Evolutionary conservation across 371 early-diverging fungal genomes (phyloP).

Genomic region (Circinella umbellata): DNA sequence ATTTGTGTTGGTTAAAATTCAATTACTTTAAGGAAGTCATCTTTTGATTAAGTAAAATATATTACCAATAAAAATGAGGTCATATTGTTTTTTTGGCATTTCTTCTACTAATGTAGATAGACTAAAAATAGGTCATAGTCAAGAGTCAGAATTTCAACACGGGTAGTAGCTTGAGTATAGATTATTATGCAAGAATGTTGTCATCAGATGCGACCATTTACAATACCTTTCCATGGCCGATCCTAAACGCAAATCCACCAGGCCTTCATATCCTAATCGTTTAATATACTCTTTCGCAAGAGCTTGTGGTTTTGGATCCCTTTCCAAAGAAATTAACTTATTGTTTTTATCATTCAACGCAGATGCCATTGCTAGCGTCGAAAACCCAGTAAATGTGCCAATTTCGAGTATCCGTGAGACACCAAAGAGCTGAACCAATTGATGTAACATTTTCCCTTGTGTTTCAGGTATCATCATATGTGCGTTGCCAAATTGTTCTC

Average conservation of each 20-base stretch:
- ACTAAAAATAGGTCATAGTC: not conserved
- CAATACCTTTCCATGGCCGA: constrained; percentile 37
- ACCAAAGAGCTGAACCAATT: constrained; percentile 39
- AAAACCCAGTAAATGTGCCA: constrained; percentile 67
- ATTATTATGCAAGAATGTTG: not conserved
- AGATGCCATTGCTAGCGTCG: constrained; percentile 66
- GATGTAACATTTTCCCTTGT: constrained; percentile 51
- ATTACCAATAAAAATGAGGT: constrained; percentile 63
- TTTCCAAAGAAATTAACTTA: constrained; percentile 52
- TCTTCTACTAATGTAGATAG: constrained; percentile 21
- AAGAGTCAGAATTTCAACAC: not conserved
- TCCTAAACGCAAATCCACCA: constrained; percentile 31
- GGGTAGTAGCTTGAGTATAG: not conserved
- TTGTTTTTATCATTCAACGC: constrained; percentile 34
- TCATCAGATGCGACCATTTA: not conserved
- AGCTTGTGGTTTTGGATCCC: constrained; percentile 37
- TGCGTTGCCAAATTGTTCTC: constrained; percentile 31
- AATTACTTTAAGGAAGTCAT: too few relatives aligned
- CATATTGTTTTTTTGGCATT: constrained; percentile 33
- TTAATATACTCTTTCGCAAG: constrained; percentile 48
- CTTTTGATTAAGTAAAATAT: not conserved
- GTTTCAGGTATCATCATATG: constrained; percentile 48
- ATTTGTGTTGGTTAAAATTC: too few relatives aligned
- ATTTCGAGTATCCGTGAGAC: constrained; percentile 56
- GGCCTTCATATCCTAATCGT: constrained; percentile 17